Percentiles rank a stretch among this genome's conserved stretches.
phyloP scores from a whole-genome alignment of 78 protist genomes.

The Dictyostelium capitatum region DNA sequence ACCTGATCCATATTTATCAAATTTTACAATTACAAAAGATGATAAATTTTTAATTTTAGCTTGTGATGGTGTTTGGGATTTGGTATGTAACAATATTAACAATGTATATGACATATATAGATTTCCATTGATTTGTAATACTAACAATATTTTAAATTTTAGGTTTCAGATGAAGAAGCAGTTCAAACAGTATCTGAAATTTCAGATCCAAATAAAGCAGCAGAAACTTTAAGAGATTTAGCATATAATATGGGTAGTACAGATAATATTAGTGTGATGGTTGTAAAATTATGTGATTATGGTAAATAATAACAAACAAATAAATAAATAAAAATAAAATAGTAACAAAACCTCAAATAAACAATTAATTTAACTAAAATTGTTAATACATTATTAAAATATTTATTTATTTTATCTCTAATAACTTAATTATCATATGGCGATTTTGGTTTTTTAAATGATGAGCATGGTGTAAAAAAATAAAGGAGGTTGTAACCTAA shows the following conservation, averaged over 20 bases:
- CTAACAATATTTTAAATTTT: neutral
- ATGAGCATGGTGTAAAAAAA: too few relatives aligned
- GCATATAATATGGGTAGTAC: constrained; percentile 84
- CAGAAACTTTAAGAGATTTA: constrained; percentile 83
- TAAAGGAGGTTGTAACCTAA: too few relatives aligned
- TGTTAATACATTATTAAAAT: too few relatives aligned
- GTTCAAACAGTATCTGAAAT: constrained; percentile 46
- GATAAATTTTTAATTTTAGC: constrained; percentile 73
- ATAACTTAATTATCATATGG: too few relatives aligned
- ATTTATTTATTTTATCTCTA: too few relatives aligned
- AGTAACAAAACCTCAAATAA: neutral
- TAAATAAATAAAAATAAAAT: constrained; percentile 6
- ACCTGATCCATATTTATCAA: constrained; percentile 30
- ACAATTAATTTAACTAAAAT: neutral
- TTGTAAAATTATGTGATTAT: constrained; percentile 23
- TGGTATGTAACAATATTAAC: neutral
- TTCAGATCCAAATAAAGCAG: constrained; percentile 86
- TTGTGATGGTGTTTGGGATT: constrained; percentile 85
- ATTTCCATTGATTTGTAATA: neutral
- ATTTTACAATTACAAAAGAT: constrained; percentile 22
- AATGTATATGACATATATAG: too few relatives aligned
- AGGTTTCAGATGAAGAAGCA: constrained; percentile 86
- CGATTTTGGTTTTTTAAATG: too few relatives aligned
- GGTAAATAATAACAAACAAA: neutral
- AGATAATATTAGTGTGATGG: constrained; percentile 87